Evolutionary conservation across 306 rosid genomes (phyloP).

Genomic region (Sesbania bispinosa): DNA sequence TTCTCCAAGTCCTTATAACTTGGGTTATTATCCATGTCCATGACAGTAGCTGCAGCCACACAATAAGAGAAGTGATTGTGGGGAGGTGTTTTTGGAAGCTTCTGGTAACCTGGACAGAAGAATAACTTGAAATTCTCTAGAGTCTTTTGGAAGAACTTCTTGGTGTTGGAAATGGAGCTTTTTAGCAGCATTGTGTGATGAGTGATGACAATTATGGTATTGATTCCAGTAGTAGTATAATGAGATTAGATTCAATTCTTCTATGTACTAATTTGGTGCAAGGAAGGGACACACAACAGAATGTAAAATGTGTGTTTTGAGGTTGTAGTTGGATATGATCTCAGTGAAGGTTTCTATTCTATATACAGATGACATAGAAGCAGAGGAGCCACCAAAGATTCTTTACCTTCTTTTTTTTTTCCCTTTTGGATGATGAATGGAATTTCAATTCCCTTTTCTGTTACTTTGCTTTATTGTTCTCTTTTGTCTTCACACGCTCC

Average conservation of each 20-base stretch:
- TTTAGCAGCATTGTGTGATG: conserved; percentile 50
- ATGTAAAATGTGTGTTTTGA: conserved; percentile 7
- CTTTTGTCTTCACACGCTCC: conserved; percentile 60
- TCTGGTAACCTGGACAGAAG: conserved; percentile 56
- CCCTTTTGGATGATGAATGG: background rate
- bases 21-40: conserved; percentile 11
- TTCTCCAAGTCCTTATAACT: conserved; percentile 41
- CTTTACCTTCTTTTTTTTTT: conserved; percentile 37
- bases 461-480: conserved; percentile 30
- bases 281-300: background rate
- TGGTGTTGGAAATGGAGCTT: conserved; percentile 66
- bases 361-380: conserved; percentile 38
- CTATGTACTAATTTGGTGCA: conserved; percentile 15
- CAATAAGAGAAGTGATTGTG: conserved; percentile 22
- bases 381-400: conserved; percentile 52
- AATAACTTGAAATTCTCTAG: conserved; percentile 53
- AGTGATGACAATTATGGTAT: background rate
- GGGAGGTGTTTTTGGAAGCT: conserved; percentile 63
- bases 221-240: background rate
- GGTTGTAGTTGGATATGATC: conserved; percentile 24
- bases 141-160: conserved; percentile 61
- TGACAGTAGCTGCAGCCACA: background rate
- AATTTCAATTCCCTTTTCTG: conserved; percentile 7
- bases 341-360: conserved; percentile 47
- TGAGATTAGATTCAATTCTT: background rate